Conservation (phyloP, 768 basidiomycete genomes). For the Daedalea quercina region DNA sequence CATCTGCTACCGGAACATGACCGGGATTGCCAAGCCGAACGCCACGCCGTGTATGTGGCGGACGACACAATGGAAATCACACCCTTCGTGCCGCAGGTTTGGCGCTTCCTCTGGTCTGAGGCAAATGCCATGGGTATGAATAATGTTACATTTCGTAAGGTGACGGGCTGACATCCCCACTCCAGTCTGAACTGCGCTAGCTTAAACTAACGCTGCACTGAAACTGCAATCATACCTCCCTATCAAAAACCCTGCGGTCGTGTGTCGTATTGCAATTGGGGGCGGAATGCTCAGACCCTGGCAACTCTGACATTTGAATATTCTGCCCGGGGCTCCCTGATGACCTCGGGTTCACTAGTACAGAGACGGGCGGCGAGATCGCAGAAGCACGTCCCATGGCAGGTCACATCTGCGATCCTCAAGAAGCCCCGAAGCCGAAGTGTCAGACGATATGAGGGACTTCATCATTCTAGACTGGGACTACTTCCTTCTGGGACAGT, state of each 20-base stretch:
- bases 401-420: background rate
- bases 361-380: background rate
- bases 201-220: background rate
- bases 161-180: background rate
- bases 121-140: background rate
- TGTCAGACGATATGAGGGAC: background rate
- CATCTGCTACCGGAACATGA: background rate
- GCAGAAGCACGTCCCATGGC: background rate
- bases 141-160: background rate
- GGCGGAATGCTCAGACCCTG: background rate
- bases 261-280: background rate
- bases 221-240: background rate
- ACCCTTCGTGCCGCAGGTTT: constrained; percentile 16
- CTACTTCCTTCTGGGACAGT: background rate
- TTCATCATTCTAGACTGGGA: background rate
- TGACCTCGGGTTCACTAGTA: background rate
- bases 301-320: background rate
- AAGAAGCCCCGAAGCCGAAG: background rate
- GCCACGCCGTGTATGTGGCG: constrained; percentile 6
- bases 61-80: constrained; percentile 16
- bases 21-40: background rate
- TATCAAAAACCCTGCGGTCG: background rate
- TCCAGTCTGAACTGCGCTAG: background rate
- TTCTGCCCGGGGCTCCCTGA: background rate
- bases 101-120: constrained; percentile 4